phyloP scores from a whole-genome alignment of 768 basidiomycete genomes.

The Leucosporidium scottii region DNA sequence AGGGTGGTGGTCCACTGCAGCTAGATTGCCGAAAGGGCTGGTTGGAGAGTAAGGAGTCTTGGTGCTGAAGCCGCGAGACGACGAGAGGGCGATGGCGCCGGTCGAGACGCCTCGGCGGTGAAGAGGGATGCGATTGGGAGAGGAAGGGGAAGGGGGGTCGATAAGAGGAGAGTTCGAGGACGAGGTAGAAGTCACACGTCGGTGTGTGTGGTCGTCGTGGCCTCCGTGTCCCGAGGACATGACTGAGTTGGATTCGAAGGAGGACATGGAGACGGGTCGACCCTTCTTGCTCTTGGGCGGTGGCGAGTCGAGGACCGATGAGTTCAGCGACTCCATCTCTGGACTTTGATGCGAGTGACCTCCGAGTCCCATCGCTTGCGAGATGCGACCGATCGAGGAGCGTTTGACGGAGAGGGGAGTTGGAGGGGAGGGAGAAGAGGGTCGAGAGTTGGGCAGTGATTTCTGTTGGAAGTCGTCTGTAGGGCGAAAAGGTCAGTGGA shows the following conservation, averaged over 20 bases:
- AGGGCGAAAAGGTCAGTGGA: background rate
- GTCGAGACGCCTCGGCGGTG: background rate
- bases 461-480: constrained; percentile 6
- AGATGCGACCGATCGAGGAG: background rate
- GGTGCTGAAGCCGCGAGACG: background rate
- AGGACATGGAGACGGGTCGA: background rate
- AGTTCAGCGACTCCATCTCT: background rate
- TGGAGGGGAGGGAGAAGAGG: background rate
- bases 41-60: background rate
- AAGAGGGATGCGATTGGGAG: background rate
- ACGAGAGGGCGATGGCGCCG: background rate
- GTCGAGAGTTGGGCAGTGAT: background rate
- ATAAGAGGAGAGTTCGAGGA: constrained; percentile 17
- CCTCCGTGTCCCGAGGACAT: background rate
- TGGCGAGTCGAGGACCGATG: background rate
- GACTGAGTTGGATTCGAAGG: background rate
- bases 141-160: background rate
- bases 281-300: background rate
- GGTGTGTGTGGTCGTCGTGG: constrained; percentile 4
- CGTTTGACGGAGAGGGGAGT: background rate
- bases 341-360: background rate
- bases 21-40: background rate
- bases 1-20: background rate
- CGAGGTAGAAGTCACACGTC: constrained; percentile 17
- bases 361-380: background rate